A percentile compares a stretch with the other conserved stretches of the same genome.
phyloP scores from a whole-genome alignment of 768 basidiomycete genomes.

The Mycena rebaudengoi region DNA sequence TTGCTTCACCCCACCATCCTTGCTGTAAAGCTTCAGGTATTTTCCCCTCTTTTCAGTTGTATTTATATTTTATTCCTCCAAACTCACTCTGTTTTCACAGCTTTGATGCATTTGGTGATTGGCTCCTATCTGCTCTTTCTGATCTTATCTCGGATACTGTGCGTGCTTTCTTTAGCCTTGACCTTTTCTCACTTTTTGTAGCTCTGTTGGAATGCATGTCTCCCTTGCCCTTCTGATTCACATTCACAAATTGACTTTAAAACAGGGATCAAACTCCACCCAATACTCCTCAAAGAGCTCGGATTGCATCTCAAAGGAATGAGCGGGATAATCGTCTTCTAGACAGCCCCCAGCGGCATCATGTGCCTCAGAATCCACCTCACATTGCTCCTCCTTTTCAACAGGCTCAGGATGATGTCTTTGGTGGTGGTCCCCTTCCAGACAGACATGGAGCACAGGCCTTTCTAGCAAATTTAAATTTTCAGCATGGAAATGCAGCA shows the following conservation, averaged over 20 bases:
- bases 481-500: not conserved
- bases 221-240: not conserved
- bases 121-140: not conserved
- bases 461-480: not conserved
- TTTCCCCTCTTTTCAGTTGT: too few species aligned
- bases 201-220: not conserved
- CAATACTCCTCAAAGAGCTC: constrained; percentile 5
- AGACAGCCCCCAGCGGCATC: constrained; percentile 4
- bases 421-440: not conserved
- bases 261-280: constrained; percentile 14
- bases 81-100: too few species aligned
- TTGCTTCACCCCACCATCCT: too few species aligned
- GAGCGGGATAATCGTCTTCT: constrained; percentile 7
- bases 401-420: not conserved
- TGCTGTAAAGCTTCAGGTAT: too few species aligned
- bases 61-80: too few species aligned
- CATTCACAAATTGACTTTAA: not conserved
- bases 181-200: not conserved
- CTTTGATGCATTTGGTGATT: not conserved
- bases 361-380: not conserved
- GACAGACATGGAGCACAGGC: not conserved
- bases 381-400: not conserved
- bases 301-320: not conserved
- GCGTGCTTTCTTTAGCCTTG: not conserved
- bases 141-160: not conserved